phyloP scores from a whole-genome alignment of 768 basidiomycete species.

The Macrocybe gigantea region DNA sequence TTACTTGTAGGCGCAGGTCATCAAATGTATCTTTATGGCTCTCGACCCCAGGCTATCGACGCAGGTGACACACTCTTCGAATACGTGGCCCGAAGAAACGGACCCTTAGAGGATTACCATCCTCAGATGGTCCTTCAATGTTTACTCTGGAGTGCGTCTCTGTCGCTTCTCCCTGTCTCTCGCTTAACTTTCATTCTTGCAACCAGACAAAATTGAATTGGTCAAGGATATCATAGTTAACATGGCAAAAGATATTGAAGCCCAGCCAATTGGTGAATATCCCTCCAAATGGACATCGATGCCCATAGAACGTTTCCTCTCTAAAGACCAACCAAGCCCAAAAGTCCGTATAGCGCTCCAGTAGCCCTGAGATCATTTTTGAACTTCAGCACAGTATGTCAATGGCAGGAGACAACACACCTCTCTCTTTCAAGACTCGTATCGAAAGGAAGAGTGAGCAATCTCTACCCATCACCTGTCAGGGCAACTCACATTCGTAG shows the following conservation, averaged over 20 bases:
- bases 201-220: slow-evolving; percentile 74
- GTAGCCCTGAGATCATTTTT: slow-evolving; percentile 6
- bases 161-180: background rate
- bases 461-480: background rate
- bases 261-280: background rate
- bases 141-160: slow-evolving; percentile 72
- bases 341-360: slow-evolving; percentile 9
- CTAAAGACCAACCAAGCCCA: slow-evolving; percentile 21
- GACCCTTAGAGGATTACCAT: slow-evolving; percentile 87
- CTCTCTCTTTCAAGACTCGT: slow-evolving; percentile 45
- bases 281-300: slow-evolving; percentile 40
- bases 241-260: slow-evolving; percentile 41
- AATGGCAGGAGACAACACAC: slow-evolving; percentile 36
- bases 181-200: background rate
- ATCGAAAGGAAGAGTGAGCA: slow-evolving; percentile 41
- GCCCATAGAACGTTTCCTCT: slow-evolving; percentile 52
- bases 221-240: slow-evolving; percentile 79
- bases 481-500: slow-evolving; percentile 23
- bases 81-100: slow-evolving; percentile 76
- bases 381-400: background rate
- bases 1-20: slow-evolving; percentile 80
- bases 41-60: slow-evolving; percentile 20
- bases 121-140: slow-evolving; percentile 92
- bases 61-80: slow-evolving; percentile 61
- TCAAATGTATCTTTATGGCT: slow-evolving; percentile 77